Evolutionary conservation across 257 asterid species (phyloP).

Genomic region (Salvia rosmarinus): DNA sequence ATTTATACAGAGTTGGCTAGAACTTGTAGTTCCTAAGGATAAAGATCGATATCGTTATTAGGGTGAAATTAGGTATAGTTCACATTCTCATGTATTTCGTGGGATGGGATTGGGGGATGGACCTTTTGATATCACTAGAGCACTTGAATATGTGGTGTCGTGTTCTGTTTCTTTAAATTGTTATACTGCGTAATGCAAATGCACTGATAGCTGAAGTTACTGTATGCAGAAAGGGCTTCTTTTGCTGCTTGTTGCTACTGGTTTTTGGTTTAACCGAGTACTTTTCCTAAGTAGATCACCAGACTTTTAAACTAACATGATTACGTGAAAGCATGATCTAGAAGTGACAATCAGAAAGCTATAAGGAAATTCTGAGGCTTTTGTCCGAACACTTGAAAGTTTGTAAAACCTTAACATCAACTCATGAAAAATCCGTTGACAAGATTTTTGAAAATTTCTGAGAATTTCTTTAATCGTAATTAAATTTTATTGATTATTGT

Average conservation of each 20-base stretch:
- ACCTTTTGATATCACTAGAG: not conserved
- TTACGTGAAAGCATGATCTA: constrained; percentile 13
- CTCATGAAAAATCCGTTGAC: not conserved
- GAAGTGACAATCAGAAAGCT: constrained; percentile 22
- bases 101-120: not conserved
- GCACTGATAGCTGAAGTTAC: constrained; percentile 10
- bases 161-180: not conserved
- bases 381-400: constrained; percentile 3
- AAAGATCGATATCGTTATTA: not conserved
- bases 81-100: constrained; percentile 22
- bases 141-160: not conserved
- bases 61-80: not conserved
- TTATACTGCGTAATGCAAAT: not conserved
- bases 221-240: not conserved
- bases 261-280: constrained; percentile 1
- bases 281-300: constrained; percentile 23
- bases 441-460: constrained; percentile 8
- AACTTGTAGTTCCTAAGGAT: not conserved
- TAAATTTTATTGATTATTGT: not conserved
- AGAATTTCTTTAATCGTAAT: not conserved
- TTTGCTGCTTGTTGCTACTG: constrained; percentile 17
- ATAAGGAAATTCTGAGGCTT: not conserved
- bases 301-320: not conserved
- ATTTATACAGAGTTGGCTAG: not conserved
- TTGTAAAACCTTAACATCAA: constrained; percentile 13